Conservation (phyloP, 2,329 filamentous ascomycete genomes). For the Aureobasidium sp. region DNA sequence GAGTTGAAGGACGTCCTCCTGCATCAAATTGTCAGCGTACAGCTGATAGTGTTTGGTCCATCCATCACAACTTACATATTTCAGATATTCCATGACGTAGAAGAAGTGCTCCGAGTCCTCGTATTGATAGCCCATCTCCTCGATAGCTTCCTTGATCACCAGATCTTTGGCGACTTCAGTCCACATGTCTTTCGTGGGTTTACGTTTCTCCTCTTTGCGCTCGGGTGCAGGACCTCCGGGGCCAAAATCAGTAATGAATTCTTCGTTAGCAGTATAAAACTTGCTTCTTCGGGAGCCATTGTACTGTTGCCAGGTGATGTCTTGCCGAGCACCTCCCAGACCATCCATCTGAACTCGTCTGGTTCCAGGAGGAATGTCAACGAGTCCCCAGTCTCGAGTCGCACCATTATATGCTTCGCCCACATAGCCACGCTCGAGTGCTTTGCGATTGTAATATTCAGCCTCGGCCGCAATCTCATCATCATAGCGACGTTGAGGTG, state of each 20-base stretch:
- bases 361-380: slow-evolving; percentile 78
- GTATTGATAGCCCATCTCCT: slow-evolving; percentile 74
- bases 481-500: slow-evolving; percentile 40
- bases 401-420: slow-evolving; percentile 68
- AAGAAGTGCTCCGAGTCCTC: slow-evolving; percentile 86
- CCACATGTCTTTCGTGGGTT: slow-evolving; percentile 56
- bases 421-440: slow-evolving; percentile 56
- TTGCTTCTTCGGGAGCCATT: slow-evolving; percentile 67
- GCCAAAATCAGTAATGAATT: slow-evolving; percentile 36
- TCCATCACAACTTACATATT: slow-evolving; percentile 57
- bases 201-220: slow-evolving; percentile 13
- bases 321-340: slow-evolving; percentile 62
- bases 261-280: slow-evolving; percentile 60
- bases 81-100: slow-evolving; percentile 85
- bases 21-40: slow-evolving; percentile 1
- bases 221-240: slow-evolving; percentile 12
- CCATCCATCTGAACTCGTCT: slow-evolving; percentile 77
- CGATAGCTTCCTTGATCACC: slow-evolving; percentile 77
- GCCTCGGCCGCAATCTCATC: slow-evolving; percentile 45
- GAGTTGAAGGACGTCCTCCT: slow-evolving; percentile 83
- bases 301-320: slow-evolving; percentile 71
- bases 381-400: slow-evolving; percentile 69
- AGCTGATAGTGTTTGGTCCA: background rate
- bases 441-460: slow-evolving; percentile 58
- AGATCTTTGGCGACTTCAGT: slow-evolving; percentile 95